phyloP scores from a whole-genome alignment of 306 rosid species.

The Rosa persica region DNA sequence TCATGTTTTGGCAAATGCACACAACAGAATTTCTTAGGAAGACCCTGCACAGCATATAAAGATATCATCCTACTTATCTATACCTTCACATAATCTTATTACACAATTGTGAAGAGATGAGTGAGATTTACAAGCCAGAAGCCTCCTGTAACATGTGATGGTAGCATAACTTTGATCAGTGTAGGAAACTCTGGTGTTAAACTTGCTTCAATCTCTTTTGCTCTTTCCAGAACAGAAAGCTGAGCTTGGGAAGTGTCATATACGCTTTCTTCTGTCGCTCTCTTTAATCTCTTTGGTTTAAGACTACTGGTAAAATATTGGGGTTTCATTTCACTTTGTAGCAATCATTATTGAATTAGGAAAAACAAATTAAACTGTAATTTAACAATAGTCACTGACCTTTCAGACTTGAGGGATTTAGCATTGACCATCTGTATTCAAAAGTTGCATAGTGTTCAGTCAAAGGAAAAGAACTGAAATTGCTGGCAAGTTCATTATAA shows the following conservation, averaged over 20 bases:
- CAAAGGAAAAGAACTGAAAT: not conserved
- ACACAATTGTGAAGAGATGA: not conserved
- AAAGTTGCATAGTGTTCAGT: not conserved
- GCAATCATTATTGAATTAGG: not conserved
- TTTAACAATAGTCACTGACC: constrained; percentile 27
- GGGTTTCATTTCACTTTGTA: constrained; percentile 1
- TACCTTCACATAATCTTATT: not conserved
- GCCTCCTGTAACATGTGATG: constrained; percentile 46
- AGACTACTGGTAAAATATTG: constrained; percentile 5
- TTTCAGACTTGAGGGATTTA: constrained; percentile 16
- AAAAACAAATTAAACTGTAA: not conserved
- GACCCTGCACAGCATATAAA: constrained; percentile 42
- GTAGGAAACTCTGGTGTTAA: constrained; percentile 36
- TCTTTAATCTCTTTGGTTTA: constrained; percentile 29
- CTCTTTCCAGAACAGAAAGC: constrained; percentile 26
- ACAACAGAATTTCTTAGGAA: constrained; percentile 40
- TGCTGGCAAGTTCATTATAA: not conserved
- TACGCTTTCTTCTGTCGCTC: constrained; percentile 8
- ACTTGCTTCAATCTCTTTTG: constrained; percentile 36
- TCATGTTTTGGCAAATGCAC: constrained; percentile 44
- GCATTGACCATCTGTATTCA: constrained; percentile 19
- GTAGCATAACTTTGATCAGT: constrained; percentile 40
- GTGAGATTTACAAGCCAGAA: constrained; percentile 54
- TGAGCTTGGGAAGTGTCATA: constrained; percentile 10
- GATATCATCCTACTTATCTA: constrained; percentile 1